Percentiles rank a stretch among this genome's conserved stretches.
These are phyloP conservation scores for Phaeotremella fagi DNA, from an alignment of 768 basidiomycete genomes.

Conservation along the genomic window DNA sequence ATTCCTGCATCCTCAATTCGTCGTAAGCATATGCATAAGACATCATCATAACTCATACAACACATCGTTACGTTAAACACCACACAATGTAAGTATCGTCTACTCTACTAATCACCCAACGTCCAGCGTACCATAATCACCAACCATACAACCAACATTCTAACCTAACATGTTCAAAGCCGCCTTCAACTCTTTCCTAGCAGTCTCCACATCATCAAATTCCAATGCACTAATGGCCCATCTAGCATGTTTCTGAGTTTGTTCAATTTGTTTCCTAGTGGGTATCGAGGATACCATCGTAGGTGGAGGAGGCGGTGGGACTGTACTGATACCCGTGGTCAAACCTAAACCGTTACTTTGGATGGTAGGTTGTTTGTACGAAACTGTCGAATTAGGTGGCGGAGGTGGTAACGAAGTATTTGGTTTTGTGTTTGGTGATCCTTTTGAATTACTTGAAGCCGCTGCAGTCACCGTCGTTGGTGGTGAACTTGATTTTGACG, in stretches of 20 bases:
- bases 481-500: neutral
- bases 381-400: conserved; percentile 35
- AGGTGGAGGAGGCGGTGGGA: conserved; percentile 14
- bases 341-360: conserved; percentile 26
- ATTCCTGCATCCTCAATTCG: too few relatives aligned
- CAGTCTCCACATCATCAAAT: conserved; percentile 87
- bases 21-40: too few relatives aligned
- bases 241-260: conserved; percentile 83
- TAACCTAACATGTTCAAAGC: conserved; percentile 56
- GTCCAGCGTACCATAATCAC: neutral
- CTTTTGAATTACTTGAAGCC: neutral
- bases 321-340: conserved; percentile 14
- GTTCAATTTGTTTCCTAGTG: conserved; percentile 56
- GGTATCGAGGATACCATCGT: neutral
- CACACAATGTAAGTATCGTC: too few relatives aligned
- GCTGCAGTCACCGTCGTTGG: too few relatives aligned
- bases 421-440: conserved; percentile 8
- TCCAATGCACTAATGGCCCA: conserved; percentile 94
- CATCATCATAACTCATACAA: too few relatives aligned
- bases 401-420: conserved; percentile 17
- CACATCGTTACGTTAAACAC: too few relatives aligned
- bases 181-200: conserved; percentile 70
- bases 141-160: neutral
- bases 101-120: neutral
- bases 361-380: conserved; percentile 17